phyloP scores from a whole-genome alignment of 371 early-diverging fungal genomes.

The Mortierella sp. region DNA sequence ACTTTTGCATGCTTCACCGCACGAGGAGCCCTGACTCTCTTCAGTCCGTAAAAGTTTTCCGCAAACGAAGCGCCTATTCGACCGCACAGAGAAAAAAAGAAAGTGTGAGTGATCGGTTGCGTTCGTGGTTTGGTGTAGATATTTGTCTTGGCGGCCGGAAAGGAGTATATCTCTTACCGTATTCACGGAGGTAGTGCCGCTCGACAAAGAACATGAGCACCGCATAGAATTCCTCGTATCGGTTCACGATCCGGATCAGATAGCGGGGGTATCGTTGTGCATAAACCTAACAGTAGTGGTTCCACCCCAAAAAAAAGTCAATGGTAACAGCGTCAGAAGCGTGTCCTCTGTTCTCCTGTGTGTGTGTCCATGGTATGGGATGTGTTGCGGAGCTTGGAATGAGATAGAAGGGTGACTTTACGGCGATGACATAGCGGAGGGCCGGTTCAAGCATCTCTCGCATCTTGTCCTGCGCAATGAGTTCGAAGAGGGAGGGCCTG shows the following conservation, averaged over 20 bases:
- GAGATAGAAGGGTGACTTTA: constrained; percentile 50
- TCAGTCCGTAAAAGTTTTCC: constrained; percentile 94
- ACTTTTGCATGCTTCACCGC: constrained; percentile 24
- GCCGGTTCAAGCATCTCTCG: constrained; percentile 89
- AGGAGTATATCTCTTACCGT: constrained; percentile 63
- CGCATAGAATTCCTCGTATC: constrained; percentile 86
- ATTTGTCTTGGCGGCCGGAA: background rate
- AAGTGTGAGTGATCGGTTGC: background rate
- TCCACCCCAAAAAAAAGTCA: background rate
- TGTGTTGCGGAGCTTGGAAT: constrained; percentile 7
- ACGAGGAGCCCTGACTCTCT: constrained; percentile 63
- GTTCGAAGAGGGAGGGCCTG: constrained; percentile 92
- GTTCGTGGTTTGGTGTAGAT: background rate
- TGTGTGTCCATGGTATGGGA: background rate
- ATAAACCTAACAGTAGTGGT: constrained; percentile 70
- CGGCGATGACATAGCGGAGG: constrained; percentile 86
- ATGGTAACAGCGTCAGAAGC: background rate
- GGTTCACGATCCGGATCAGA: constrained; percentile 81
- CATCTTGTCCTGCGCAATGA: constrained; percentile 88
- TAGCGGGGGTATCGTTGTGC: constrained; percentile 92
- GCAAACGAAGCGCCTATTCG: constrained; percentile 85
- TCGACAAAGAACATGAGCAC: constrained; percentile 84
- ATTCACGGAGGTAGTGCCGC: constrained; percentile 84
- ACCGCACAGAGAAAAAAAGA: background rate
- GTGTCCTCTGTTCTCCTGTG: background rate